Percentiles rank a stretch among this genome's conserved stretches.
Evolutionary conservation across 2,329 filamentous ascomycete genomes (phyloP).

Genomic region (Rhinocladiella mackenziei): DNA sequence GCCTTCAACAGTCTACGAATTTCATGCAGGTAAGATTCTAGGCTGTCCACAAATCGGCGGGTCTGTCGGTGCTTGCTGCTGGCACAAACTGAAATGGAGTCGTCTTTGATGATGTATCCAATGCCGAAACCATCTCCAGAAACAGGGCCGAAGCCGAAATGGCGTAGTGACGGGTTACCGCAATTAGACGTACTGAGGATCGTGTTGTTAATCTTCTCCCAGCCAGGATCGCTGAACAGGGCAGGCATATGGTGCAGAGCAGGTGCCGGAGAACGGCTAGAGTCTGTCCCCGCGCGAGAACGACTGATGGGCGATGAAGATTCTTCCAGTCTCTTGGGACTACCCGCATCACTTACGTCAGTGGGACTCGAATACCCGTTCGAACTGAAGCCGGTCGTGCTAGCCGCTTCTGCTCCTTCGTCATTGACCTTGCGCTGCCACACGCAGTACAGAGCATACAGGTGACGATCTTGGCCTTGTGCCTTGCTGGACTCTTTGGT

Average conservation of each 20-base stretch:
- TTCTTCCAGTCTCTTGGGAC: constrained; percentile 29
- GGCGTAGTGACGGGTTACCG: constrained; percentile 87
- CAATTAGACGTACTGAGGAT: constrained; percentile 98
- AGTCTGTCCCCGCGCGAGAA: constrained; percentile 46
- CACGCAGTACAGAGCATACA: constrained; percentile 90
- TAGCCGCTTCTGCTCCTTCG: constrained; percentile 53
- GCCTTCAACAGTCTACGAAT: constrained; percentile 78
- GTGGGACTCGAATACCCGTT: constrained; percentile 62
- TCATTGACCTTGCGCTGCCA: constrained; percentile 89
- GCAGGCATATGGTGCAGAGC: constrained; percentile 57
- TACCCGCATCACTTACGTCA: constrained; percentile 31
- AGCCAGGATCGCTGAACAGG: constrained; percentile 82
- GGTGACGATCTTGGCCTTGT: constrained; percentile 83
- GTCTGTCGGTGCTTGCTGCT: constrained; percentile 94
- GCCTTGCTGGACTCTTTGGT: constrained; percentile 86
- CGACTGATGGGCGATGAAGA: constrained; percentile 38
- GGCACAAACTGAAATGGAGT: constrained; percentile 83
- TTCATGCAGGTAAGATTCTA: constrained; percentile 88
- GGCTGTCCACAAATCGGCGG: constrained; percentile 77
- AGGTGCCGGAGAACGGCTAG: constrained; percentile 37
- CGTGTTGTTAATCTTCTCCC: constrained; percentile 93
- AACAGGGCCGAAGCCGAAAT: constrained; percentile 95
- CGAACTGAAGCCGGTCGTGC: constrained; percentile 50
- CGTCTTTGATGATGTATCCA: constrained; percentile 98
- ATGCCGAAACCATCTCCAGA: constrained; percentile 94